These are phyloP conservation scores for Euphrasia confusa DNA, from an alignment of 257 asterid species.

Conservation along the genomic window DNA sequence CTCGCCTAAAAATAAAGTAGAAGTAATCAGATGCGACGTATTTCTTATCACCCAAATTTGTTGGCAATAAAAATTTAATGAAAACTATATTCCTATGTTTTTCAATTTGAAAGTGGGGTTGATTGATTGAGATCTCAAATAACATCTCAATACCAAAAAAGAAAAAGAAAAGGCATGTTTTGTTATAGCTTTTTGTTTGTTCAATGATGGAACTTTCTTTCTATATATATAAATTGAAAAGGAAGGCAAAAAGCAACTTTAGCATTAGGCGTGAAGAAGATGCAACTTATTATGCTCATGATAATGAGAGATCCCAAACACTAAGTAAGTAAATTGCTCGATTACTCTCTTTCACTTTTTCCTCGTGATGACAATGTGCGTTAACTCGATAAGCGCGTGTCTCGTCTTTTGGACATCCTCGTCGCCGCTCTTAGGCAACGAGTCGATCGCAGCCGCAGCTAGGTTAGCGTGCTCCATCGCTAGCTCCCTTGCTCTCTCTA, in stretches of 20 bases:
- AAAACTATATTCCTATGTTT: not conserved
- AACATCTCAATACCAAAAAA: too few species aligned
- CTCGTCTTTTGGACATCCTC: conserved; percentile 74
- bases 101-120: not conserved
- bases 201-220: not conserved
- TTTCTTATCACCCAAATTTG: too few species aligned
- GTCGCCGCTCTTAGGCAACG: conserved; percentile 66
- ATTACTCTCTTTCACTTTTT: conserved; percentile 34
- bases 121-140: too few species aligned
- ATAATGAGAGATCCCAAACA: too few species aligned
- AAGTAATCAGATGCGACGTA: too few species aligned
- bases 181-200: not conserved
- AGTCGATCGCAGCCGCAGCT: conserved; percentile 71
- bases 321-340: too few species aligned
- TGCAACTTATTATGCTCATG: not conserved
- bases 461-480: conserved; percentile 78
- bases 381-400: conserved; percentile 72
- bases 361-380: conserved; percentile 79
- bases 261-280: not conserved
- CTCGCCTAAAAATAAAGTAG: too few species aligned
- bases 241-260: not conserved
- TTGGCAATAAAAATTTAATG: too few species aligned
- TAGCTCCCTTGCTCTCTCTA: conserved; percentile 73
- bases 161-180: too few species aligned
- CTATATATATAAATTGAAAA: not conserved